These are phyloP conservation scores for Bryoglossum gracile DNA, from an alignment of 495 filamentous ascomycete genomes.

Conservation along the genomic window DNA sequence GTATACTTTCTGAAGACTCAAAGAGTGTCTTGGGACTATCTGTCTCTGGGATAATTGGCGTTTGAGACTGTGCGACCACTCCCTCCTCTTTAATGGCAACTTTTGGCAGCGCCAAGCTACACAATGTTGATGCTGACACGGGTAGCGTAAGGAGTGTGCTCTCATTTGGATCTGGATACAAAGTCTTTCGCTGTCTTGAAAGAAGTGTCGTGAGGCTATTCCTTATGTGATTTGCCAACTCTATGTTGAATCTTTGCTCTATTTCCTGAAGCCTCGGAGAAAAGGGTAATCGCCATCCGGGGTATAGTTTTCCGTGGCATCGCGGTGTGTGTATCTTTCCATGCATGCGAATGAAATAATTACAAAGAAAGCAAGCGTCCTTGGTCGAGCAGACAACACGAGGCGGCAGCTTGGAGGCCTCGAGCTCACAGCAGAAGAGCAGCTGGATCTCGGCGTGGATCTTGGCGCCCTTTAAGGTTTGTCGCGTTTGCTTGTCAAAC, in stretches of 20 bases:
- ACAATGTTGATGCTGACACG: slow-evolving; percentile 15
- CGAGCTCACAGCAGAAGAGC: too few species aligned
- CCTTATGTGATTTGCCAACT: slow-evolving; percentile 9
- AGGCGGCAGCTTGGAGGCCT: too few species aligned
- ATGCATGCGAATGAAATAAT: too few species aligned
- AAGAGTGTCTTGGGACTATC: slow-evolving; percentile 1
- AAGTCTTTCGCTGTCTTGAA: slow-evolving; percentile 7
- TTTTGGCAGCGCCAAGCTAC: slow-evolving; percentile 4
- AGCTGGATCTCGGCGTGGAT: too few species aligned
- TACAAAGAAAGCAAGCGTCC: too few species aligned
- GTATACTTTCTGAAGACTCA: slow-evolving; percentile 1
- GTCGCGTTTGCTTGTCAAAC: slow-evolving; percentile 19
- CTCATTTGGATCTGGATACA: slow-evolving; percentile 9
- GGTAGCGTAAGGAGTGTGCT: slow-evolving; percentile 21
- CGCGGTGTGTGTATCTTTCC: too few species aligned
- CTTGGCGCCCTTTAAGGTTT: slow-evolving; percentile 22
- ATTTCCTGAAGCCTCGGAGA: slow-evolving; percentile 2
- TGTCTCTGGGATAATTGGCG: slow-evolving; percentile 1
- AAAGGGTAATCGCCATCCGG: too few species aligned
- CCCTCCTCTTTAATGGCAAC: slow-evolving; percentile 6
- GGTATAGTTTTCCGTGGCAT: too few species aligned
- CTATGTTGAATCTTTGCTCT: slow-evolving; percentile 13
- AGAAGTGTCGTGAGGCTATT: slow-evolving; percentile 21
- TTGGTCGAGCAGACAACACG: too few species aligned
- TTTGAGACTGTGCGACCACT: background rate